Evolutionary conservation across 2,329 filamentous ascomycete genomes (phyloP).

Genomic region (Pestalotiopsis sp.): DNA sequence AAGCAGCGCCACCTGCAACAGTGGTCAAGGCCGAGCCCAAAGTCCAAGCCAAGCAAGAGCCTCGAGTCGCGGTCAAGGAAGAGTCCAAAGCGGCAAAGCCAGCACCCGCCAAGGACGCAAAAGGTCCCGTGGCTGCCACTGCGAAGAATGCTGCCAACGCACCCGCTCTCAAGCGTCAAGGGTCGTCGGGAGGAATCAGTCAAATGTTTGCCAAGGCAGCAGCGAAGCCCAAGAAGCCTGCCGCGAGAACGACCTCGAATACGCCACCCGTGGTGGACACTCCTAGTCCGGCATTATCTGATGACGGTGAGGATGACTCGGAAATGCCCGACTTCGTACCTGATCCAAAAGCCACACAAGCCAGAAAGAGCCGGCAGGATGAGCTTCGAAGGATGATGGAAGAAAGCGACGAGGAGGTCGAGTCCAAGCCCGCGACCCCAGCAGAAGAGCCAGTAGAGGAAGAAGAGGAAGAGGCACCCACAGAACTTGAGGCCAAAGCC

Average conservation of each 20-base stretch:
- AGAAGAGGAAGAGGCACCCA: constrained; percentile 16
- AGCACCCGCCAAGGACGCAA: constrained; percentile 24
- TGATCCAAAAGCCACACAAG: constrained; percentile 23
- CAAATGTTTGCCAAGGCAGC: constrained; percentile 37
- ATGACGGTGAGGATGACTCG: constrained; percentile 35
- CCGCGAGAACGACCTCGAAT: constrained; percentile 15
- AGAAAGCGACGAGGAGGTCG: constrained; percentile 33
- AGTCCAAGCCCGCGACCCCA: not conserved
- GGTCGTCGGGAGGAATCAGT: constrained; percentile 32
- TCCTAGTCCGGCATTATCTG: constrained; percentile 29
- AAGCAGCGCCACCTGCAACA: constrained; percentile 28
- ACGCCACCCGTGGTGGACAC: constrained; percentile 21
- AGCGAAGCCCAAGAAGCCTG: constrained; percentile 33
- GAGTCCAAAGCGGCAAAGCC: constrained; percentile 32
- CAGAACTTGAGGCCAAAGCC: constrained; percentile 22
- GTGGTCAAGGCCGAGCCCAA: constrained; percentile 25
- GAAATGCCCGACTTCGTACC: constrained; percentile 24
- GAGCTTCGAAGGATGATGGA: constrained; percentile 37
- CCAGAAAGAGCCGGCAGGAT: constrained; percentile 29
- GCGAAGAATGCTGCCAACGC: constrained; percentile 40
- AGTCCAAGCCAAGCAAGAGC: constrained; percentile 34
- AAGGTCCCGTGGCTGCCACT: constrained; percentile 31
- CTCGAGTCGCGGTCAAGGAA: constrained; percentile 41
- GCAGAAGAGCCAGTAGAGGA: constrained; percentile 10
- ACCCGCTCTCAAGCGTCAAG: constrained; percentile 52